A percentile compares a stretch with the other conserved stretches of the same genome.
These are phyloP conservation scores for Saturnispora bothae DNA, from an alignment of 805 yeast species.

Conservation along the genomic window DNA sequence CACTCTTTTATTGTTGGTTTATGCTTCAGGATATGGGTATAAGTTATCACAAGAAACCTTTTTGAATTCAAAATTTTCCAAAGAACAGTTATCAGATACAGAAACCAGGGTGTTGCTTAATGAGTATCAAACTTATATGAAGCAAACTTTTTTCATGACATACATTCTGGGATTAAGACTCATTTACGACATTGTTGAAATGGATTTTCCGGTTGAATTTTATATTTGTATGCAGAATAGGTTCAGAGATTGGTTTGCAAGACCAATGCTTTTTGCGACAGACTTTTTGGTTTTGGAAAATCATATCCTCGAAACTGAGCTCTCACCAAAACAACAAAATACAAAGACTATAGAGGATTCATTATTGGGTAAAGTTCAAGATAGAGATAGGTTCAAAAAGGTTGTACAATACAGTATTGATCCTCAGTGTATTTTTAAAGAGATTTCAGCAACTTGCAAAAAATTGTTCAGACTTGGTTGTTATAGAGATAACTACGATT, in stretches of 20 bases:
- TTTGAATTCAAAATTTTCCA: neutral
- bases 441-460: neutral
- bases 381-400: neutral
- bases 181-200: neutral
- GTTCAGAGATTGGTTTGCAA: slow-evolving; percentile 1
- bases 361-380: neutral
- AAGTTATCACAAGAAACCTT: neutral
- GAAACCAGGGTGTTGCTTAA: neutral
- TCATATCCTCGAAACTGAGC: neutral
- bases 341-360: slow-evolving; percentile 1
- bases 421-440: neutral
- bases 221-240: neutral
- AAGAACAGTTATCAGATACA: neutral
- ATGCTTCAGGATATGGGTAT: neutral
- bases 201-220: neutral
- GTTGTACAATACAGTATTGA: neutral
- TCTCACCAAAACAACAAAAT: neutral
- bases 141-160: slow-evolving; percentile 1
- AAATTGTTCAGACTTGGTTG: neutral
- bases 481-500: neutral
- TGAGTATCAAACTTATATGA: slow-evolving; percentile 3
- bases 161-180: slow-evolving; percentile 1
- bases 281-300: neutral
- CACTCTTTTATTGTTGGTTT: neutral
- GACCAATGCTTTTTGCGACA: neutral